A percentile compares a stretch with the other conserved stretches of the same genome.
Evolutionary conservation across 805 yeast species (phyloP).

Genomic region (Vanderwaltozyma verrucispora): DNA sequence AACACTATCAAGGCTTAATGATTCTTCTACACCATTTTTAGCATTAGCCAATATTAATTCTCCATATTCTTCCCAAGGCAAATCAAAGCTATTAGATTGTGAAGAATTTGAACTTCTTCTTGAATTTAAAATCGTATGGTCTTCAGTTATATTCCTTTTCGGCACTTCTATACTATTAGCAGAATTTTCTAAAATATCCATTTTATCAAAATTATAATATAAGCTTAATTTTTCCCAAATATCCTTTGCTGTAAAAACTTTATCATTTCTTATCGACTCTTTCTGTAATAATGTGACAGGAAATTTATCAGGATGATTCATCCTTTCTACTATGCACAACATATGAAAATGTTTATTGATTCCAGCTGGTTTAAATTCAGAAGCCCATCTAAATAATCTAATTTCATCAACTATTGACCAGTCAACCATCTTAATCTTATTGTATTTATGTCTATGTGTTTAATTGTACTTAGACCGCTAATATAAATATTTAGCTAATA

Average conservation of each 20-base stretch:
- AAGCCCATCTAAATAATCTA: conserved; percentile 46
- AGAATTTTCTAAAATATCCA: conserved; percentile 41
- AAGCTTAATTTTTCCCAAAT: conserved; percentile 46
- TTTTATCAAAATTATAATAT: conserved; percentile 45
- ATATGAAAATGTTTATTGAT: conserved; percentile 34
- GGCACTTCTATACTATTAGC: neutral
- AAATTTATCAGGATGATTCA: conserved; percentile 33
- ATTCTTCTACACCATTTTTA: conserved; percentile 8
- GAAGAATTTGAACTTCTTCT: too few species aligned
- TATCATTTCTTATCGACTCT: conserved; percentile 12
- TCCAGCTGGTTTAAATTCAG: conserved; percentile 65
- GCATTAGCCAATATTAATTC: conserved; percentile 34
- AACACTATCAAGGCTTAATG: neutral
- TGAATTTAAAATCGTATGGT: too few species aligned
- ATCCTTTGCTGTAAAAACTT: conserved; percentile 35
- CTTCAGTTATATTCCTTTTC: neutral
- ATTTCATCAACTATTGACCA: conserved; percentile 61
- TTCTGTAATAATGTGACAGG: conserved; percentile 28
- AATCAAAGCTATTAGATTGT: too few species aligned
- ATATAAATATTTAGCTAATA: too few species aligned
- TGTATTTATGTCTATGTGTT: too few species aligned
- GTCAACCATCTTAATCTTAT: conserved; percentile 8
- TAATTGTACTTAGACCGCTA: too few species aligned
- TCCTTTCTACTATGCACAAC: conserved; percentile 25
- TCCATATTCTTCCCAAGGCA: conserved; percentile 39